Conservation (phyloP, 805 yeast species). For the Saturnispora sanitii region DNA sequence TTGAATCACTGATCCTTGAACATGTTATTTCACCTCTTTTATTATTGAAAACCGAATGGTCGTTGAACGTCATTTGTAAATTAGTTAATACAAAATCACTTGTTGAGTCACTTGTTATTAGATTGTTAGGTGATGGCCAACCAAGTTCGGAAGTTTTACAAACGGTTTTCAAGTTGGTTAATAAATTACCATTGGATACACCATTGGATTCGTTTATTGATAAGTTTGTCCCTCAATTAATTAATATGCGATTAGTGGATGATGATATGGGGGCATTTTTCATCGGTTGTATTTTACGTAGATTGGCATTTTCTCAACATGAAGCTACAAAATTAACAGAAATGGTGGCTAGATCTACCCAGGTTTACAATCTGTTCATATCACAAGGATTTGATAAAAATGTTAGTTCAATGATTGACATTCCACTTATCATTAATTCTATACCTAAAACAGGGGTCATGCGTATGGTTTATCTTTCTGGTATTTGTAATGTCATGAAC, state of each 20-base stretch:
- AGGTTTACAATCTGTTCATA: background rate
- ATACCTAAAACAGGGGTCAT: slow-evolving; percentile 1
- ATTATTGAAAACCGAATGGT: background rate
- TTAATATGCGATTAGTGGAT: background rate
- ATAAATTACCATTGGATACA: background rate
- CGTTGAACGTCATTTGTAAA: slow-evolving; percentile 1
- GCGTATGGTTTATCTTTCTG: slow-evolving; percentile 7
- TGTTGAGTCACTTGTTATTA: slow-evolving; percentile 7
- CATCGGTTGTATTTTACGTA: slow-evolving; percentile 6
- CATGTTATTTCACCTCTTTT: slow-evolving; percentile 5
- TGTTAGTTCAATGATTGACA: background rate
- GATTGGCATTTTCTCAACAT: background rate
- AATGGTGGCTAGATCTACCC: background rate
- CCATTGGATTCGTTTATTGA: slow-evolving; percentile 3
- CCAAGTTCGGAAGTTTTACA: background rate
- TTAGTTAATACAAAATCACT: slow-evolving; percentile 8
- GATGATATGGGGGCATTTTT: slow-evolving; percentile 1
- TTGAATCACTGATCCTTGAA: background rate
- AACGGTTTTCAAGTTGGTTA: slow-evolving; percentile 2
- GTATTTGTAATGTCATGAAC: slow-evolving; percentile 10
- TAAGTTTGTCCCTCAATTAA: slow-evolving; percentile 4
- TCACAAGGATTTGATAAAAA: background rate
- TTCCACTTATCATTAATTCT: background rate
- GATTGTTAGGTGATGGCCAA: slow-evolving; percentile 7
- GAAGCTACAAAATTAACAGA: background rate